These are phyloP conservation scores for Stromatinia cepivora DNA, from an alignment of 2,329 filamentous ascomycete genomes.

Conservation along the genomic window DNA sequence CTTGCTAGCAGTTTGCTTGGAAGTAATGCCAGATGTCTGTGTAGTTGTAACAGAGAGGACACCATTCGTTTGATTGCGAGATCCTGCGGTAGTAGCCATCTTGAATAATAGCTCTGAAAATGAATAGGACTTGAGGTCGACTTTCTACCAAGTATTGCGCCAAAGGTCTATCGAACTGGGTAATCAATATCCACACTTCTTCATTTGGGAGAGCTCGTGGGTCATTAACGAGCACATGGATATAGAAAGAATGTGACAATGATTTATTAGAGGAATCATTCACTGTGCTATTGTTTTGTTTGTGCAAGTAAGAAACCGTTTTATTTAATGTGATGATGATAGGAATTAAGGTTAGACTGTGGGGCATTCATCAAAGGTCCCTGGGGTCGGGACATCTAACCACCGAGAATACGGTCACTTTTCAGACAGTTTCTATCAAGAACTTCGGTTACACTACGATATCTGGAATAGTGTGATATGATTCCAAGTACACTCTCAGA, in stretches of 20 bases:
- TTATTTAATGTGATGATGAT: background rate
- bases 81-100: constrained; percentile 33
- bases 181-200: background rate
- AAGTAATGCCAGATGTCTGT: constrained; percentile 47
- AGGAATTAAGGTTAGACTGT: constrained; percentile 5
- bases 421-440: background rate
- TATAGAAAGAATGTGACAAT: background rate
- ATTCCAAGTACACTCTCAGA: background rate
- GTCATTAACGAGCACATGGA: background rate
- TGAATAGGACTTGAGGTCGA: constrained; percentile 19
- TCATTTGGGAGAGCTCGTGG: too few species aligned
- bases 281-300: background rate
- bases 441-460: constrained; percentile 11
- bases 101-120: background rate
- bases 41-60: constrained; percentile 52
- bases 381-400: background rate
- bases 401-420: constrained; percentile 16
- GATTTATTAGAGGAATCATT: background rate
- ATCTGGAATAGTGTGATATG: constrained; percentile 1
- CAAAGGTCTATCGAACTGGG: background rate
- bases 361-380: background rate
- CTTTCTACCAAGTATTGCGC: background rate
- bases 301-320: background rate
- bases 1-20: constrained; percentile 47
- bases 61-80: constrained; percentile 49